Evolutionary conservation across 208 protist genomes (phyloP).

Genomic region (Phytomonas francai): DNA sequence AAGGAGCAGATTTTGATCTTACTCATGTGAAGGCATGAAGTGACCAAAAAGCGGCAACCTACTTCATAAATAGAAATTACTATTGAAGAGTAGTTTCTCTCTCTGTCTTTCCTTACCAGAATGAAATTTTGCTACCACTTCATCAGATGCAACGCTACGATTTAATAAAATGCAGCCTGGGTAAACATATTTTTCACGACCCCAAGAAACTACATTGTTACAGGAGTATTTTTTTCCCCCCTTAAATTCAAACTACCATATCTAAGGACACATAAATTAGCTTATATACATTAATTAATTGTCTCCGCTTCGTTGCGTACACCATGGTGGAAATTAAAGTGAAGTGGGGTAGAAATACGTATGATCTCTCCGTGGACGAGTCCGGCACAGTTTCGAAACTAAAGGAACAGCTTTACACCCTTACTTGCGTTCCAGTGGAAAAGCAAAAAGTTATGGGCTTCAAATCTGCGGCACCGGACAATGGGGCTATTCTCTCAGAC

Average conservation of each 20-base stretch:
- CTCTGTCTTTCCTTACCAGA: background rate
- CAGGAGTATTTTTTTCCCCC: background rate
- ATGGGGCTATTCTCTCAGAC: constrained; percentile 27
- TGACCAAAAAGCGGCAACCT: background rate
- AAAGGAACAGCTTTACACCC: constrained; percentile 36
- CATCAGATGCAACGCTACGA: background rate
- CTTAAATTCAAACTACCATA: background rate
- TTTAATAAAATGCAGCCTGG: background rate
- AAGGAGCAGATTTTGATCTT: constrained; percentile 45
- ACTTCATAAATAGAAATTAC: constrained; percentile 3
- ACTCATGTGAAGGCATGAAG: constrained; percentile 9
- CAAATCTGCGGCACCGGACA: constrained; percentile 18
- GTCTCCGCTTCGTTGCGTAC: background rate
- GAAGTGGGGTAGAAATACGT: constrained; percentile 74
- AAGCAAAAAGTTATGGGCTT: constrained; percentile 86
- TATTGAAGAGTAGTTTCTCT: background rate
- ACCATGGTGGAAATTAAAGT: constrained; percentile 36
- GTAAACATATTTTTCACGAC: background rate
- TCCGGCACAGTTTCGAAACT: constrained; percentile 23
- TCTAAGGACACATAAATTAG: constrained; percentile 3
- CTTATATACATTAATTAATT: background rate
- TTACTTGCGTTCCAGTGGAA: constrained; percentile 62
- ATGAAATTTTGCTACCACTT: background rate
- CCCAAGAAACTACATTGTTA: background rate
- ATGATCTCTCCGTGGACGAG: constrained; percentile 1